Evolutionary conservation across 2,329 filamentous ascomycete species (phyloP).

Genomic region (Graphilbum sp.): DNA sequence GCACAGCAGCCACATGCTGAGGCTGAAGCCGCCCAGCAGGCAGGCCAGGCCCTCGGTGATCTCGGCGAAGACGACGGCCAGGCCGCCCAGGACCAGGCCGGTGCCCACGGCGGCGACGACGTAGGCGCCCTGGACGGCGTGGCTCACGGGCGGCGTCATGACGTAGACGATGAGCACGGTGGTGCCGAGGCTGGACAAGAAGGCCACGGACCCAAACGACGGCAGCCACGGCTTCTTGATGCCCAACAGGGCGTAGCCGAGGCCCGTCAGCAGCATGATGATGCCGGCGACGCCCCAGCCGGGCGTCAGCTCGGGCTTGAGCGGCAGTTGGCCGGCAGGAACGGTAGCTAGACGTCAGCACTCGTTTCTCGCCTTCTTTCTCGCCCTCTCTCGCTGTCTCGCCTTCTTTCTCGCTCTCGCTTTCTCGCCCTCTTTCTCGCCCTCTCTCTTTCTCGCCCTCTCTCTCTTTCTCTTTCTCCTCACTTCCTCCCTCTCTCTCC

Average conservation of each 20-base stretch:
- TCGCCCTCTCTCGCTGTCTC: no score
- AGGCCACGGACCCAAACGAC: constrained; percentile 65
- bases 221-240: constrained; percentile 71
- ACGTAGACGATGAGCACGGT: constrained; percentile 78
- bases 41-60: constrained; percentile 70
- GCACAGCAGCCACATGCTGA: constrained; percentile 82
- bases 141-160: constrained; percentile 59
- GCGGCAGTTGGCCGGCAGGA: constrained; percentile 42
- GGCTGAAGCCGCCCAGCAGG: constrained; percentile 68
- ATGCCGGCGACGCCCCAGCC: constrained; percentile 65
- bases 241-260: constrained; percentile 56
- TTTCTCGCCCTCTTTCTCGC: no score
- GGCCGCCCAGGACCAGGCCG: constrained; percentile 55
- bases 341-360: constrained; percentile 28
- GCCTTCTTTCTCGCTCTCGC: no score
- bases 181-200: constrained; percentile 55
- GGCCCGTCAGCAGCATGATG: constrained; percentile 58
- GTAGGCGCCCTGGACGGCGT: constrained; percentile 72
- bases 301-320: constrained; percentile 61
- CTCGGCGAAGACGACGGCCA: constrained; percentile 66
- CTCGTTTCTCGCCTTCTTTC: no score
- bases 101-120: constrained; percentile 62
- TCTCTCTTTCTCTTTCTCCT: no score
- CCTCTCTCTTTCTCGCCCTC: no score
- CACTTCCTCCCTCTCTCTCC: no score